Evolutionary conservation across 2,329 filamentous ascomycete genomes (phyloP).

Genomic region (Epichloe sp.): DNA sequence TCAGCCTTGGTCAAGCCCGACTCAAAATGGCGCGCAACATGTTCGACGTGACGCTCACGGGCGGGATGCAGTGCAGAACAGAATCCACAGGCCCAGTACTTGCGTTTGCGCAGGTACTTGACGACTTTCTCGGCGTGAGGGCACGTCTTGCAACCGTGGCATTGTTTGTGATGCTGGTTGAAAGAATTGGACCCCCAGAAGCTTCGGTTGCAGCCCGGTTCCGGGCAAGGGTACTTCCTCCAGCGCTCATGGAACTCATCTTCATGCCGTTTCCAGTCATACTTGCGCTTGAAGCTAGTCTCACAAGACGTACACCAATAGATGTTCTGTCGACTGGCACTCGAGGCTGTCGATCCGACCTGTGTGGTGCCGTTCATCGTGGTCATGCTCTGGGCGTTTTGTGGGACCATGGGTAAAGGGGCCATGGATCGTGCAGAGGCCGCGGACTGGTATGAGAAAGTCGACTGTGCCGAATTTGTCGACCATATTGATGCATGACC

Average conservation of each 20-base stretch:
- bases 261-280: slow-evolving; percentile 58
- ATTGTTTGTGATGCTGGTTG: slow-evolving; percentile 54
- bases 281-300: slow-evolving; percentile 54
- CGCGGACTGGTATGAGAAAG: slow-evolving; percentile 27
- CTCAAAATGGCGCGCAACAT: slow-evolving; percentile 56
- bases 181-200: slow-evolving; percentile 59
- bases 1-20: slow-evolving; percentile 47
- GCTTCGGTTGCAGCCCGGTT: slow-evolving; percentile 49
- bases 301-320: slow-evolving; percentile 48
- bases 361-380: slow-evolving; percentile 21
- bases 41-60: slow-evolving; percentile 54
- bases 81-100: slow-evolving; percentile 57
- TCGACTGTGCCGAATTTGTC: slow-evolving; percentile 25
- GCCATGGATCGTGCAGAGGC: slow-evolving; percentile 22
- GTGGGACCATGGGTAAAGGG: slow-evolving; percentile 23
- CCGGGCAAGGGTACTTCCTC: slow-evolving; percentile 54
- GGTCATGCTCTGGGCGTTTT: slow-evolving; percentile 14
- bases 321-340: slow-evolving; percentile 28
- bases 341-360: slow-evolving; percentile 15
- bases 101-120: slow-evolving; percentile 48
- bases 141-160: slow-evolving; percentile 51
- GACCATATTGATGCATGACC: slow-evolving; percentile 36
- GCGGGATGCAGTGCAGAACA: slow-evolving; percentile 50
- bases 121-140: slow-evolving; percentile 53
- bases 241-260: slow-evolving; percentile 57